Base-by-base conservation (phyloP, 352 stramenopile genomes). In the Pythium grandisporangium region DNA sequence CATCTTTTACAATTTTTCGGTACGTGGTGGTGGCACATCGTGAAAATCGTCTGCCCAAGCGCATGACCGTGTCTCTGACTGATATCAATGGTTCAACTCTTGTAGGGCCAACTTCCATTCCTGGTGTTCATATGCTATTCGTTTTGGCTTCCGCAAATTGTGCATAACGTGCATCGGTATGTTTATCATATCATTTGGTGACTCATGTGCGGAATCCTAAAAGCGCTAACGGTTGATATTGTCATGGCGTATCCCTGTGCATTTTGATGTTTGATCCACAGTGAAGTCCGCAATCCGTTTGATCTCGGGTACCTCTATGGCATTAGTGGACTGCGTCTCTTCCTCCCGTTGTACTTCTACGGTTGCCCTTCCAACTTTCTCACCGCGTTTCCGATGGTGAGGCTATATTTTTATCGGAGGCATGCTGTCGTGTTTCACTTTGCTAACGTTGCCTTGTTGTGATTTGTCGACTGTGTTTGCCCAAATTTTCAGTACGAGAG, bases 131-230 rank as follows among this genome's bases (percentile, higher is more conserved):
- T 96, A 11, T 82, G 95, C 55, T 98, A 97, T 55, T 98, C 91
- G 17, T 99, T 99, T 66, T 99, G 96, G 96, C 67, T 99, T 10
- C 96, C 96, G 17, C 96, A 99, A 66, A 99, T 99, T 41, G 70
- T 98, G 29, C 74, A 93, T 50, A 98, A 98, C 58, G 80, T 96
- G 6, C 73, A 94, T 36, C 86, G 86, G 69, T 88, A 55, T 22
- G 55, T 42, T 14, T 8, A 40, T 39, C n/a, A n/a, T n/a, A n/a
- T n/a, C n/a, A n/a, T n/a, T 23, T 8, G 19, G 10, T 44, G 27
- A 36, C 6, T n/a, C n/a, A n/a, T n/a, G n/a, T n/a, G n/a, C n/a
- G n/a, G n/a, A n/a, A n/a, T n/a, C n/a, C n/a, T n/a, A n/a, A n/a
- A n/a, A n/a, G n/a, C n/a, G n/a, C n/a, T n/a, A n/a, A n/a, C n/a